phyloP scores from a whole-genome alignment of 2,329 filamentous ascomycete species.

The Curvularia eragrostidis region DNA sequence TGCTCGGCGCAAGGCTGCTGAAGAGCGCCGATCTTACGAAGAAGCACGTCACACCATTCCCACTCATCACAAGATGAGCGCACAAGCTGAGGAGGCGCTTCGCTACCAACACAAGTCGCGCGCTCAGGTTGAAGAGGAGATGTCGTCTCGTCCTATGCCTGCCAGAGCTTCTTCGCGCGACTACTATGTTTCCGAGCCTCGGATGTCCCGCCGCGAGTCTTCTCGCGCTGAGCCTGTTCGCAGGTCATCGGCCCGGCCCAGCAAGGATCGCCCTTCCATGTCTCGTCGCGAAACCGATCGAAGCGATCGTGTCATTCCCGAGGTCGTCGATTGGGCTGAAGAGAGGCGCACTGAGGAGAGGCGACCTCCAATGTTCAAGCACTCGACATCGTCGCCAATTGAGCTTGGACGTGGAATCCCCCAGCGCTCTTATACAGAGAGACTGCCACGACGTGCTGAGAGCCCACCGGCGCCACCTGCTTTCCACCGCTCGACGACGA shows the following conservation, averaged over 20 bases:
- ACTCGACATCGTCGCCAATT: conserved; percentile 48
- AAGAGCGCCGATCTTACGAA: conserved; percentile 41
- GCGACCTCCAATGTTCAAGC: conserved; percentile 46
- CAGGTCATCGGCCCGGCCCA: conserved; percentile 44
- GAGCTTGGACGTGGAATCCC: conserved; percentile 35
- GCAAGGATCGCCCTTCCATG: conserved; percentile 35
- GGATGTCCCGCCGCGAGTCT: conserved; percentile 32
- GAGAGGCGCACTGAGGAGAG: conserved; percentile 27
- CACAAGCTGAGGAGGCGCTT: conserved; percentile 34
- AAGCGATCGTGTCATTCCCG: conserved; percentile 37
- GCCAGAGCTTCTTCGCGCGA: conserved; percentile 42
- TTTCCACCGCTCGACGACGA: conserved; percentile 54
- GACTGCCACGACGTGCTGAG: conserved; percentile 37
- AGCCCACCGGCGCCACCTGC: conserved; percentile 41
- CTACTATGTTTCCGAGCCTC: conserved; percentile 35
- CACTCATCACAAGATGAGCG: conserved; percentile 36
- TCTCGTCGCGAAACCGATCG: conserved; percentile 40
- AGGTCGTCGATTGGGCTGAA: conserved; percentile 45
- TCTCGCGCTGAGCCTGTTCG: conserved; percentile 39
- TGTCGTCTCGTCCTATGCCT: conserved; percentile 33
- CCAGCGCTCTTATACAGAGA: conserved; percentile 41
- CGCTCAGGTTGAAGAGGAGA: conserved; percentile 33
- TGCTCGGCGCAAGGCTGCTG: conserved; percentile 34
- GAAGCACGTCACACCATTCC: conserved; percentile 29
- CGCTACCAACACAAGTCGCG: conserved; percentile 39